These are phyloP conservation scores for Pleodorina starrii DNA, from an alignment of 139 green algal genomes.

Conservation along the genomic window DNA sequence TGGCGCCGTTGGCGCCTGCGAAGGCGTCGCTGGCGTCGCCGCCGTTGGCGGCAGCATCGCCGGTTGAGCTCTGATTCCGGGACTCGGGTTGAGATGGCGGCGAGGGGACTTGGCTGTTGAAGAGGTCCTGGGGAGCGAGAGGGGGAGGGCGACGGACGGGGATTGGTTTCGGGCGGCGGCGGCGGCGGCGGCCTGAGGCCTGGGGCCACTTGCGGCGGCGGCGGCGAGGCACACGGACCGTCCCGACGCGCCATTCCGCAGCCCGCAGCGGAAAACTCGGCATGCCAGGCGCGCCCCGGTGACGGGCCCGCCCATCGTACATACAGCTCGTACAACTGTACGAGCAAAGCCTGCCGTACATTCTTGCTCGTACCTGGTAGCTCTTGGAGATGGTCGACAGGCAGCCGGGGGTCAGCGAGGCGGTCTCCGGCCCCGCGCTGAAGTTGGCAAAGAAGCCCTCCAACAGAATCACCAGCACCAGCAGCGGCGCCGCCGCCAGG, in stretches of 20 bases:
- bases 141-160: not conserved
- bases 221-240: no score
- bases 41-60: no score
- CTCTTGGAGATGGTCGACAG: slow-evolving; percentile 7
- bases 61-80: no score
- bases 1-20: no score
- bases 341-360: no score
- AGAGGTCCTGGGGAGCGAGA: slow-evolving; percentile 9
- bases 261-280: no score
- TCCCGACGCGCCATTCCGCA: no score
- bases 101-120: not conserved
- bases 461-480: slow-evolving; percentile 50
- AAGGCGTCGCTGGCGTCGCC: not conserved
- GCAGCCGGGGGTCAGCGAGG: slow-evolving; percentile 9
- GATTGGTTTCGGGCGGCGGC: not conserved
- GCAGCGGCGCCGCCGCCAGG: slow-evolving; percentile 25
- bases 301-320: no score
- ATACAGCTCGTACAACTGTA: no score
- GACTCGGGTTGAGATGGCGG: not conserved
- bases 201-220: no score
- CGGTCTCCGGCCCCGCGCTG: not conserved
- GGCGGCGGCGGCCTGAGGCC: no score
- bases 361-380: slow-evolving; percentile 14
- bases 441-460: slow-evolving; percentile 61
- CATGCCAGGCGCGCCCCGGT: no score